phyloP scores from a whole-genome alignment of 768 basidiomycete species.

The Kwoniella europaea region DNA sequence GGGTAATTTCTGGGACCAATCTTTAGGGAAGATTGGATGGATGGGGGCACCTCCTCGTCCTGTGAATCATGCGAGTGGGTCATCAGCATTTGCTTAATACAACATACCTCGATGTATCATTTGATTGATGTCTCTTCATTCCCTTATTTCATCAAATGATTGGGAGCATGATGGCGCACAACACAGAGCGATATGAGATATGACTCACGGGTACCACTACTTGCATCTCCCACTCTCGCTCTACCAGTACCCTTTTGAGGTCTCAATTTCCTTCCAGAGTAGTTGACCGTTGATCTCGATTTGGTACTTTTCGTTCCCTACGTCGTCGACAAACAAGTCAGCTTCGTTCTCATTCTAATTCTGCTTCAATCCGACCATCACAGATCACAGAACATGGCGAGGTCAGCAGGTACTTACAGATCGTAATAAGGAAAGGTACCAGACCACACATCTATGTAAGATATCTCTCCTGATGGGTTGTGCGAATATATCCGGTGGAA shows the following conservation, averaged over 20 bases:
- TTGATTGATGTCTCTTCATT: too few species aligned
- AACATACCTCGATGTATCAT: too few species aligned
- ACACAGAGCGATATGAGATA: background rate
- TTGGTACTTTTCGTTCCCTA: conserved; percentile 86
- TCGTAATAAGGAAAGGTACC: conserved; percentile 84
- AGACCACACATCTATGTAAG: conserved; percentile 86
- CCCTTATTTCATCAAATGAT: background rate
- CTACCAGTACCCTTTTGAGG: conserved; percentile 88
- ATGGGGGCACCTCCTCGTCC: conserved; percentile 85
- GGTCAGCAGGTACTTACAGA: conserved; percentile 58
- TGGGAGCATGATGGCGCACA: background rate
- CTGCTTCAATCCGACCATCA: background rate
- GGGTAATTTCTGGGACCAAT: conserved; percentile 90
- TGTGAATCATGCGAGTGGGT: conserved; percentile 60
- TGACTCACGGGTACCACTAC: conserved; percentile 59
- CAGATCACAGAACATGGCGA: background rate
- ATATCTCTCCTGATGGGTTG: conserved; percentile 90
- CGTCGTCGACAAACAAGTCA: background rate
- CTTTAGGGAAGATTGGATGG: conserved; percentile 86
- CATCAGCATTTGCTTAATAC: too few species aligned
- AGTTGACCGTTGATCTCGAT: conserved; percentile 85
- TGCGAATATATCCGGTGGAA: conserved; percentile 70
- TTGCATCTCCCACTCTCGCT: conserved; percentile 86
- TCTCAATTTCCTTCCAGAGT: conserved; percentile 85
- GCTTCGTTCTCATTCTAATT: background rate